A percentile compares a stretch with the other conserved stretches of the same genome.
phyloP scores from a whole-genome alignment of 352 stramenopile genomes.

The Phytopythium litorale region DNA sequence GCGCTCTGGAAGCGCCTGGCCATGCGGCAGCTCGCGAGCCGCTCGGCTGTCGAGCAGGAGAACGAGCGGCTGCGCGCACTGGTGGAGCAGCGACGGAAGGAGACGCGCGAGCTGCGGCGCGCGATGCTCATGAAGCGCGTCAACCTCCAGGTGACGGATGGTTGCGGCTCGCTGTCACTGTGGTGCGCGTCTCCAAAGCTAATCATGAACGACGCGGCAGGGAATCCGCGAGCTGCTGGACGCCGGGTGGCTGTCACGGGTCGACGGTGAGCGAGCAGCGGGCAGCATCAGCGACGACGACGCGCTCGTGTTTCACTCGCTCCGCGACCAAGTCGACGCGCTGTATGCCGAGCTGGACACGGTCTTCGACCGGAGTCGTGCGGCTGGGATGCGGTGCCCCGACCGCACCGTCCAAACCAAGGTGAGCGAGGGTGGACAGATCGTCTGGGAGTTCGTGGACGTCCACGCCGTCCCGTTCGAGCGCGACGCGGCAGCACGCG shows the following conservation, averaged over 20 bases:
- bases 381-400: background rate
- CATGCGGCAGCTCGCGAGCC: background rate
- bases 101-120: conserved; percentile 5
- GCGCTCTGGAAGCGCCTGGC: conserved; percentile 3
- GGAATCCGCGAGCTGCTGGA: background rate
- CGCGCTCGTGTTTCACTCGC: background rate
- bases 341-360: background rate
- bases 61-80: background rate
- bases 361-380: background rate
- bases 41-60: background rate
- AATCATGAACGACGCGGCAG: background rate
- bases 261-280: background rate
- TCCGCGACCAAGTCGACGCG: conserved; percentile 1
- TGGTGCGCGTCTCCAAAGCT: background rate
- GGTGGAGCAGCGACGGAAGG: conserved; percentile 3
- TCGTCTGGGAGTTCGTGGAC: conserved; percentile 10
- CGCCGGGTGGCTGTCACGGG: background rate
- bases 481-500: background rate
- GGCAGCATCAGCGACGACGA: background rate
- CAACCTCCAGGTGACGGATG: conserved; percentile 2
- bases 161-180: background rate
- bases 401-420: background rate
- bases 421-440: background rate
- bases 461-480: conserved; percentile 6
- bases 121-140: background rate